phyloP scores from a whole-genome alignment of 129 eudicot species.

The Escallonia herrerae region DNA sequence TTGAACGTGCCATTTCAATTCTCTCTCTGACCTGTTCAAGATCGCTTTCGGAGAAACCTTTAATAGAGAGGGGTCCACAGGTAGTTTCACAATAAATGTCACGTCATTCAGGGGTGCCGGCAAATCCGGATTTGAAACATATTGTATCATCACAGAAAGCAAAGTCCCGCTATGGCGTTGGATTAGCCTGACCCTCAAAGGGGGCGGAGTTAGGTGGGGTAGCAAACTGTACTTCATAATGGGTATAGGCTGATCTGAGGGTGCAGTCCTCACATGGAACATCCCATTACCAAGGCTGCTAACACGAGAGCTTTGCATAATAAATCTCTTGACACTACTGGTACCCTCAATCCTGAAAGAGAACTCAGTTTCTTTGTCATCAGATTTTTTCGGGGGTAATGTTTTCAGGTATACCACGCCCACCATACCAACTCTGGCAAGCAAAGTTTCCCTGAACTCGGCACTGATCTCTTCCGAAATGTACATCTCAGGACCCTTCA shows the following conservation, averaged over 20 bases:
- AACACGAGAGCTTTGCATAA: constrained; percentile 50
- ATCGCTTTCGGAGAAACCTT: constrained; percentile 88
- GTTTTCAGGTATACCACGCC: constrained; percentile 68
- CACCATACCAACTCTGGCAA: constrained; percentile 78
- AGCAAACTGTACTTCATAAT: constrained; percentile 65
- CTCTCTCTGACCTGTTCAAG: constrained; percentile 80
- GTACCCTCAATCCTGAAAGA: constrained; percentile 80
- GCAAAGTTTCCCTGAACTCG: constrained; percentile 82
- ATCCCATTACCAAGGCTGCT: constrained; percentile 77
- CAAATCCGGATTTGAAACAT: constrained; percentile 74
- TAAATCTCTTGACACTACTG: constrained; percentile 58
- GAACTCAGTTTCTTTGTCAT: constrained; percentile 73
- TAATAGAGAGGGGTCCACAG: constrained; percentile 77
- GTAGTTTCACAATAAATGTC: constrained; percentile 70
- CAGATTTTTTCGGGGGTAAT: constrained; percentile 67
- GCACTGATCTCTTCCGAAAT: constrained; percentile 71
- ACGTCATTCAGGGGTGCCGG: constrained; percentile 67
- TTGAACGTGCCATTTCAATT: constrained; percentile 79
- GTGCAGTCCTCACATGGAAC: constrained; percentile 72
- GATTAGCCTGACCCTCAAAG: constrained; percentile 61
- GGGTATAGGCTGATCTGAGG: constrained; percentile 68
- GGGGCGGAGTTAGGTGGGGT: constrained; percentile 78
- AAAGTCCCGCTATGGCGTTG: constrained; percentile 85
- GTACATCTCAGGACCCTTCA: constrained; percentile 95
- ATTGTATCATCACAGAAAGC: constrained; percentile 90